phyloP scores from a whole-genome alignment of 1,284 basidiomycete genomes.

The Ceratobasidium sp. region DNA sequence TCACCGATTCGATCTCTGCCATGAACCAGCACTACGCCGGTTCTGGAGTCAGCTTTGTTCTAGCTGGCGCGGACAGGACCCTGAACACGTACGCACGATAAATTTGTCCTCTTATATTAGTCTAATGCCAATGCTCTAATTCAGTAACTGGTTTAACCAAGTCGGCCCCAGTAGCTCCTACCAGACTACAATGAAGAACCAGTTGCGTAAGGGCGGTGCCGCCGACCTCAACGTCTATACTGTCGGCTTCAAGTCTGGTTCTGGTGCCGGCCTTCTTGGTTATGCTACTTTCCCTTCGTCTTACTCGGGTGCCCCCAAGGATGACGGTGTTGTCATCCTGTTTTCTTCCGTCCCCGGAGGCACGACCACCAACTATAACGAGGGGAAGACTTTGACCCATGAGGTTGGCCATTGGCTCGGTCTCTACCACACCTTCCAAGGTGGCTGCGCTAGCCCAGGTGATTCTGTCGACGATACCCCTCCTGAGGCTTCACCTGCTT shows the following conservation, averaged over 20 bases:
- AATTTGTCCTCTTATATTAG: no score
- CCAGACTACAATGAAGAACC: constrained; percentile 61
- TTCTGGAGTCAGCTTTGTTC: constrained; percentile 45
- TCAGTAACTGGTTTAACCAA: constrained; percentile 37
- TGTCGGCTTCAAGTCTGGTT: constrained; percentile 29
- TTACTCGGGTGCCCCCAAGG: constrained; percentile 39
- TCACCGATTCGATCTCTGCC: constrained; percentile 43
- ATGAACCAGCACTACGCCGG: constrained; percentile 46
- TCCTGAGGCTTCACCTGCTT: constrained; percentile 29
- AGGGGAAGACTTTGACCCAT: constrained; percentile 59
- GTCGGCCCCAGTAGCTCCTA: constrained; percentile 51
- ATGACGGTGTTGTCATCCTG: constrained; percentile 46
- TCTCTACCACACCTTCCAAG: constrained; percentile 62
- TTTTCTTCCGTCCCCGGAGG: constrained; percentile 48
- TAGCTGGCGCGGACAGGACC: constrained; percentile 43
- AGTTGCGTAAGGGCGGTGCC: constrained; percentile 34
- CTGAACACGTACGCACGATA: neutral
- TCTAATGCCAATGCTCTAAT: no score
- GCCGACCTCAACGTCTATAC: constrained; percentile 40
- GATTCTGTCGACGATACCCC: constrained; percentile 60
- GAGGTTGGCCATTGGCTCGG: constrained; percentile 62
- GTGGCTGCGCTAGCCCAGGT: constrained; percentile 58
- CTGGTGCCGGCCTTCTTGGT: constrained; percentile 40
- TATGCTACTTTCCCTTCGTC: constrained; percentile 43
- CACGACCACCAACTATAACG: constrained; percentile 28